A percentile compares a stretch with the other conserved stretches of the same genome.
Evolutionary conservation across 1,284 basidiomycete species (phyloP).

Genomic region (Moniliella sp.): DNA sequence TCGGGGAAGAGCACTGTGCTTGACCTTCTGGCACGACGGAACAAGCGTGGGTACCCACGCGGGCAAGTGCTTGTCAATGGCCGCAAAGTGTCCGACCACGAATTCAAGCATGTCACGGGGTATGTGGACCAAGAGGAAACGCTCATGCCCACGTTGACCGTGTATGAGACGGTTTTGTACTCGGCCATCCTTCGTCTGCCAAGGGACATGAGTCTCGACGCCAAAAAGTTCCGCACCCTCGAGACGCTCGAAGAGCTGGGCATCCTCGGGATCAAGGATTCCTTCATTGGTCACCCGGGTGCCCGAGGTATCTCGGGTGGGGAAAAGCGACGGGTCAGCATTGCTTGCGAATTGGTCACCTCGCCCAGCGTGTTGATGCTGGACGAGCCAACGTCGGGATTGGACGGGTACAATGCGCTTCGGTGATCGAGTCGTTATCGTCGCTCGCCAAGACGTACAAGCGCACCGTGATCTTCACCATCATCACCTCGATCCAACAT

Average conservation of each 20-base stretch:
- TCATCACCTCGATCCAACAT: conserved; percentile 99
- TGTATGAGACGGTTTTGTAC: conserved; percentile 87
- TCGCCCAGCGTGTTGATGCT: conserved; percentile 82
- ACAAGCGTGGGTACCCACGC: conserved; percentile 54
- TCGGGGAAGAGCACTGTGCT: conserved; percentile 40
- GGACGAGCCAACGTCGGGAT: conserved; percentile 79
- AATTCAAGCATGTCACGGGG: conserved; percentile 66
- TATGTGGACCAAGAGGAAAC: conserved; percentile 97
- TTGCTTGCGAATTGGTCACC: conserved; percentile 93
- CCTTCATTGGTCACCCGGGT: conserved; percentile 56
- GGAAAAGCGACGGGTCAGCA: conserved; percentile 80
- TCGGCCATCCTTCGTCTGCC: conserved; percentile 72
- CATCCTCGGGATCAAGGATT: conserved; percentile 70
- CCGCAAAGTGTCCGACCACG: conserved; percentile 49
- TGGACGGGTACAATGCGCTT: conserved; percentile 75
- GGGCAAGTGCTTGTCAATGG: conserved; percentile 72
- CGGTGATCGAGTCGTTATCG: conserved; percentile 70
- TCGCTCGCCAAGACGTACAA: conserved; percentile 69
- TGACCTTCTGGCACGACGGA: conserved; percentile 74
- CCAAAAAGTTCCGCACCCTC: conserved; percentile 75
- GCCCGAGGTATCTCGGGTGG: conserved; percentile 70
- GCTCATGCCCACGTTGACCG: conserved; percentile 79
- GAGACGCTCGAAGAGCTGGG: conserved; percentile 92
- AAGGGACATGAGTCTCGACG: conserved; percentile 74
- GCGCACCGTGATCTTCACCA: conserved; percentile 86